Conservation (phyloP, 306 rosid genomes). For the Adenanthera pavonina region DNA sequence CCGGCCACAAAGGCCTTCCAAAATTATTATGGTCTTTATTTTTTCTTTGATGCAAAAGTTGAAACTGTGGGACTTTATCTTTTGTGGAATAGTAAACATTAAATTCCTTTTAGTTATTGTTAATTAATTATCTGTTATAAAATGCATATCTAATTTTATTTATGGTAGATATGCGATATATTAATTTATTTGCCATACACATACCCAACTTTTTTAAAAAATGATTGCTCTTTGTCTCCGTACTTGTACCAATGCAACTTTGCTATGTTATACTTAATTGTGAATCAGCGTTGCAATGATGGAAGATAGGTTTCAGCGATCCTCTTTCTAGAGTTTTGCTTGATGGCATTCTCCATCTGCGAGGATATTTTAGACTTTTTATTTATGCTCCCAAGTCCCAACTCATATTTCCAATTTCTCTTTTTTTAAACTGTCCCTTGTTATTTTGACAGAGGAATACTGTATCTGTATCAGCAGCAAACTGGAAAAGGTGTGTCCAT, state of each 20-base stretch:
- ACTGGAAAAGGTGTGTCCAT: constrained; percentile 85
- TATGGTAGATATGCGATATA: neutral
- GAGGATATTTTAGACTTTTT: constrained; percentile 9
- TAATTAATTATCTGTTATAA: neutral
- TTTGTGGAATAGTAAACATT: neutral
- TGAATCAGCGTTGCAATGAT: constrained; percentile 11
- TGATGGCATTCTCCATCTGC: constrained; percentile 17
- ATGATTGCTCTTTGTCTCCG: neutral
- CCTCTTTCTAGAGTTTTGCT: neutral
- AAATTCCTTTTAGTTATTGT: neutral
- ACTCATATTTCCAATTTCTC: constrained; percentile 7
- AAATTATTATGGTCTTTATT: neutral
- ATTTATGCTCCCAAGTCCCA: neutral
- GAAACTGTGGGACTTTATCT: neutral
- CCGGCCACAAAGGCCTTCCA: neutral
- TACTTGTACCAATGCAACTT: neutral
- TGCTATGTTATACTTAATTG: neutral
- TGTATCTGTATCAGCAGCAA: constrained; percentile 69
- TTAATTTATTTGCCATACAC: neutral
- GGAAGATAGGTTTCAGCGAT: constrained; percentile 25
- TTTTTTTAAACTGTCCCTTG: constrained; percentile 35
- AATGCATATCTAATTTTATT: no score
- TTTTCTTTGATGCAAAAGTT: neutral
- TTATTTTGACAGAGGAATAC: constrained; percentile 72
- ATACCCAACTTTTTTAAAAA: neutral